Base-by-base conservation (phyloP, 2,329 filamentous ascomycete species). In the Fusarium subtropicale region DNA sequence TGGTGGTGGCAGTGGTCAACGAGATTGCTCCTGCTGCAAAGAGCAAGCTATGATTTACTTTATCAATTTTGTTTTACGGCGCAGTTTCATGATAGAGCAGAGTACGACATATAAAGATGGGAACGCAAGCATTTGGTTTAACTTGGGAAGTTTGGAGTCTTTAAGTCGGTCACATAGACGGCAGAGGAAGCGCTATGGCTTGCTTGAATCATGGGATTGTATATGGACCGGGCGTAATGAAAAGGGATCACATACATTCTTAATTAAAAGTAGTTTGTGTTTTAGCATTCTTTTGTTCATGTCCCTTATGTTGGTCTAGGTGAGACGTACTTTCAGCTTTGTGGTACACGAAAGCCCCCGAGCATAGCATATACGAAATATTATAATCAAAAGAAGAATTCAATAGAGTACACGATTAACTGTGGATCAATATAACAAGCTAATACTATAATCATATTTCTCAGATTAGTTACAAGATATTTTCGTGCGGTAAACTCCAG, bases 1-100 rank as follows among this genome's bases (percentile, higher is more conserved):
- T 93, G 7, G 84, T 99, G 52, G 90, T 94, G 16, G 88, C 90
- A 33, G 83, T 97, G 31, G 93, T 92, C 2, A 89, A 92, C 11
- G 90, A 94, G 71, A 88, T 90, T 20, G 48, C 60, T 20, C 56
- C 65, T 5, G 65, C 53, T 30, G 45, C 66, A 30, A 77, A 73
- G 63, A 79, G 78, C 75, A 81, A 81, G 68, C 66, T 81, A 56
- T 81, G 60, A 75, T 74, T 46, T 62, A 41, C 36, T 64, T 56
- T 48, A 9, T 50, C 36, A 46, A 36, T 28, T 28, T 41, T 50
- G 50, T 51, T 71, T 69, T 69, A 58, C 41, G 56, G 72, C 66
- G 52, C 38, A 60, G 30, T 69, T 71, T 73, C 50, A 60, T 57
- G 62, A 75, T 74, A 75, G 68, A 73, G 52, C 41, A 69, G 57